Percentiles rank a stretch among this genome's conserved stretches.
These are phyloP conservation scores for Blastocystis sp. DNA, from an alignment of 352 stramenopile species.

Conservation along the genomic window DNA sequence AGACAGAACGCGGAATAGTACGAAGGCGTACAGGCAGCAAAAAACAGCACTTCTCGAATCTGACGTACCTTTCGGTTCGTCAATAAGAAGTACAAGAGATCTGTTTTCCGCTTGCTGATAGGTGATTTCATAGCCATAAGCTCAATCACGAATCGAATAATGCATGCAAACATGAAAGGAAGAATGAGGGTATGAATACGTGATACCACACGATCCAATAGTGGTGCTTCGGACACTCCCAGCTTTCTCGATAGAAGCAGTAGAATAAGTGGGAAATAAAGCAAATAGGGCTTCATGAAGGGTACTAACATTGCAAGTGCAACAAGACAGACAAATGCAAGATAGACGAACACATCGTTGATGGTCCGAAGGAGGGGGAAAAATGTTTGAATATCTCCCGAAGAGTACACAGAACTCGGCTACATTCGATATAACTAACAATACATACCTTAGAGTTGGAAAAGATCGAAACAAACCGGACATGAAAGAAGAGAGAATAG, in stretches of 20 bases:
- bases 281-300: not conserved
- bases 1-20: slow-evolving; percentile 38
- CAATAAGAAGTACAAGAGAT: not conserved
- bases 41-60: slow-evolving; percentile 12
- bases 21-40: not conserved
- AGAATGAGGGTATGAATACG: not conserved
- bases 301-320: not conserved
- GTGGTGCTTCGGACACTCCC: not conserved
- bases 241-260: not conserved
- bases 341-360: not conserved
- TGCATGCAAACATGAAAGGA: not conserved
- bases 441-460: not conserved
- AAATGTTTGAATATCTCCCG: not conserved
- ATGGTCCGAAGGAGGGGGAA: not conserved
- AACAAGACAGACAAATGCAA: not conserved
- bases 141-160: not conserved
- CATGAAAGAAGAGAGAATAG: slow-evolving; percentile 13
- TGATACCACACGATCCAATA: not conserved
- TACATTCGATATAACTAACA: not conserved
- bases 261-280: not conserved
- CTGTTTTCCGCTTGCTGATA: not conserved
- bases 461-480: not conserved
- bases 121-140: not conserved
- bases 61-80: not conserved
- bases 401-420: not conserved